Percentiles rank a stretch among this genome's conserved stretches.
These are phyloP conservation scores for Fragilariopsis cylindrus DNA, from an alignment of 108 stramenopile genomes.

Conservation along the genomic window DNA sequence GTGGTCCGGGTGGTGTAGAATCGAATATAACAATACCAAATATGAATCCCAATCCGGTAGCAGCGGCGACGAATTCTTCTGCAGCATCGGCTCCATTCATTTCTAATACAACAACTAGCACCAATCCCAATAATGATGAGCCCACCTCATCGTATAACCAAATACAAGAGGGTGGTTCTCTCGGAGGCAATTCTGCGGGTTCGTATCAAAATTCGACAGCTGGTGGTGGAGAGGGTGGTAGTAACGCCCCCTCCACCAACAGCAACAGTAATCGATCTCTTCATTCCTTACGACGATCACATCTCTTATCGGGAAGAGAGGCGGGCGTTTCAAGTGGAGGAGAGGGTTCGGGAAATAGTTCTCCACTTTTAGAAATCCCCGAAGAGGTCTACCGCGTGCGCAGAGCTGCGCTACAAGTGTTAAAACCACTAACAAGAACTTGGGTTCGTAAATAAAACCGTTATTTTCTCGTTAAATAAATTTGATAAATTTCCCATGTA, in stretches of 20 bases:
- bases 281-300: slow-evolving; percentile 23
- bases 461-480: background rate
- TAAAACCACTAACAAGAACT: slow-evolving; percentile 78
- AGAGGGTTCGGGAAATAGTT: slow-evolving; percentile 17
- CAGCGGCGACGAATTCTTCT: background rate
- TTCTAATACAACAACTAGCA: slow-evolving; percentile 5
- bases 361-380: slow-evolving; percentile 70
- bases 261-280: slow-evolving; percentile 21
- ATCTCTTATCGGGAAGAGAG: slow-evolving; percentile 3
- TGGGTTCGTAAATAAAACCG: slow-evolving; percentile 64
- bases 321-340: background rate
- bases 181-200: slow-evolving; percentile 8
- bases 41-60: background rate
- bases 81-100: background rate
- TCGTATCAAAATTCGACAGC: slow-evolving; percentile 26
- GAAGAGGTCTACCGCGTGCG: slow-evolving; percentile 82
- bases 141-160: slow-evolving; percentile 16
- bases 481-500: slow-evolving; percentile 1
- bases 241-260: background rate
- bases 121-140: slow-evolving; percentile 4
- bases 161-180: slow-evolving; percentile 14
- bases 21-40: background rate
- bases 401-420: slow-evolving; percentile 71
- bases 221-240: background rate
- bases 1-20: slow-evolving; percentile 1